These are phyloP conservation scores for Backusella australiensis DNA, from an alignment of 192 early-diverging fungal species.

Conservation along the genomic window DNA sequence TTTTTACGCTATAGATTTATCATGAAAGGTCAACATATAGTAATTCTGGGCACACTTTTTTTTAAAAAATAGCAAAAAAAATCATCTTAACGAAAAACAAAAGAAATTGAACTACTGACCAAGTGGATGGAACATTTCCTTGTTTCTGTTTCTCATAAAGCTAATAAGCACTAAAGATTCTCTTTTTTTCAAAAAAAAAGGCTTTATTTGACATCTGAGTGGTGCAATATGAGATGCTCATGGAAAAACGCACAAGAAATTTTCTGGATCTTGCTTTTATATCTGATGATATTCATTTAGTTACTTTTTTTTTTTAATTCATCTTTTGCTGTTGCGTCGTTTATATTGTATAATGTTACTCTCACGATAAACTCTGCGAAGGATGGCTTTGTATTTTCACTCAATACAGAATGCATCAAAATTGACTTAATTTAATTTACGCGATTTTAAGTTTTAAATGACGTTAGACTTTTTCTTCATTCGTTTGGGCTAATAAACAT, in stretches of 20 bases:
- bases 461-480: neutral
- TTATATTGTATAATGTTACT: neutral
- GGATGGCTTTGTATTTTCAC: too few species aligned
- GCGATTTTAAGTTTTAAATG: neutral
- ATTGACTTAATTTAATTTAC: neutral
- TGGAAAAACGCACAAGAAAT: neutral
- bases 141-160: neutral
- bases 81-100: neutral
- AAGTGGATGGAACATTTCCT: too few species aligned
- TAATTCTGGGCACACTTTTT: too few species aligned
- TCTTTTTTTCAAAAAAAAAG: neutral
- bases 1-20: neutral
- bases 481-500: neutral
- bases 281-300: neutral
- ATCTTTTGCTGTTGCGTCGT: too few species aligned
- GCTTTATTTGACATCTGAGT: too few species aligned
- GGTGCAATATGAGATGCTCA: too few species aligned
- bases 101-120: too few species aligned
- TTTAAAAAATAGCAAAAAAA: neutral
- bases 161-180: neutral
- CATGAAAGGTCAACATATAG: too few species aligned
- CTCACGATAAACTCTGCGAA: neutral
- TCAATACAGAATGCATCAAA: neutral
- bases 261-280: neutral
- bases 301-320: neutral